Evolutionary conservation across 192 early-diverging fungal species (phyloP).

Genomic region (Mortierella alpina): DNA sequence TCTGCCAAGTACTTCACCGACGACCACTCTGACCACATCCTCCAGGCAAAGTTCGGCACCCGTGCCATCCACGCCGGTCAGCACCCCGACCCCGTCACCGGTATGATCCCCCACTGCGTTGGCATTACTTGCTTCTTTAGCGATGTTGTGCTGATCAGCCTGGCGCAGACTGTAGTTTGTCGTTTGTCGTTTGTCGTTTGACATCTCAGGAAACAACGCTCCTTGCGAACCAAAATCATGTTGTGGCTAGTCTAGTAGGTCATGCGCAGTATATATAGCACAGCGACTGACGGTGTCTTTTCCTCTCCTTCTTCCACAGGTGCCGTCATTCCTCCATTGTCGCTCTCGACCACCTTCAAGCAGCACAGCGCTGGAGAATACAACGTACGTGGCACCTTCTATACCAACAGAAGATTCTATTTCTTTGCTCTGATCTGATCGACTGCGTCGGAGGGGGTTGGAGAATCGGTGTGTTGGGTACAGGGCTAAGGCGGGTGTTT

Average conservation of each 20-base stretch:
- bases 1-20: conserved; percentile 43
- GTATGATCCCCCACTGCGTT: no score
- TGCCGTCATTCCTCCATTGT: conserved; percentile 97
- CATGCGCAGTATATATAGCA: no score
- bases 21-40: conserved; percentile 50
- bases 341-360: conserved; percentile 96
- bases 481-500: neutral
- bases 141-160: neutral
- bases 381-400: conserved; percentile 60
- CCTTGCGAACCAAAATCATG: no score
- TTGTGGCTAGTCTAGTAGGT: no score
- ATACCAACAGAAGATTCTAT: neutral
- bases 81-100: conserved; percentile 88
- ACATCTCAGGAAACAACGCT: no score
- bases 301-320: conserved; percentile 15
- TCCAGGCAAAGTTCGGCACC: conserved; percentile 79
- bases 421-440: no score
- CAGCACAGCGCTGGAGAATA: conserved; percentile 93
- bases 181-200: no score
- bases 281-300: neutral
- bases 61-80: conserved; percentile 95
- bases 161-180: no score
- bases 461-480: neutral
- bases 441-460: no score
- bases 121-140: neutral